phyloP scores from a whole-genome alignment of 495 filamentous ascomycete species.

The Penicillium dipodomyicola region DNA sequence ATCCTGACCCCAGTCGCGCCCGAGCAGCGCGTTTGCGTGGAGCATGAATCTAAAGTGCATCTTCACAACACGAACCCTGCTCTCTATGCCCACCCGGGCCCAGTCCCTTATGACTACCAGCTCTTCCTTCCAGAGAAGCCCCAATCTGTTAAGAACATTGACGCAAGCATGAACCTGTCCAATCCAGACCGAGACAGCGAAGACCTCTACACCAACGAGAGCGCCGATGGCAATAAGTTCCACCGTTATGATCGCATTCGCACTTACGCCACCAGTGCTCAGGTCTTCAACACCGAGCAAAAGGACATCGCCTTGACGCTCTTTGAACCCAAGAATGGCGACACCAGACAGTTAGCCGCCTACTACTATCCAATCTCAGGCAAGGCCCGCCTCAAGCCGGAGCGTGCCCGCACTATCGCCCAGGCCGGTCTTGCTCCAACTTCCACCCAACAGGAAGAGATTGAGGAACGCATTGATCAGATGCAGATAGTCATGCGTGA shows the following conservation, averaged over 20 bases:
- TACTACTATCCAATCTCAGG: conserved; percentile 90
- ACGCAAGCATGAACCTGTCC: conserved; percentile 67
- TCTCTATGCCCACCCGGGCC: conserved; percentile 56
- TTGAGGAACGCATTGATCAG: conserved; percentile 51
- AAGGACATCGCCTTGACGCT: conserved; percentile 60
- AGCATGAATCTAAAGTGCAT: conserved; percentile 51
- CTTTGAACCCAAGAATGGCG: conserved; percentile 55
- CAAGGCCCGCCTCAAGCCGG: conserved; percentile 59
- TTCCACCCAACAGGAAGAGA: conserved; percentile 27
- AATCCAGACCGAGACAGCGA: conserved; percentile 68
- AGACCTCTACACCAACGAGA: conserved; percentile 60
- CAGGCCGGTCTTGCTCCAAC: conserved; percentile 45
- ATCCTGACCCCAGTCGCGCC: conserved; percentile 67
- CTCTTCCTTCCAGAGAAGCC: conserved; percentile 67
- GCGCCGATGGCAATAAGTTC: conserved; percentile 42
- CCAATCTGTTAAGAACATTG: conserved; percentile 59
- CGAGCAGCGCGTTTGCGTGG: conserved; percentile 44
- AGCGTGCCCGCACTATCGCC: conserved; percentile 51
- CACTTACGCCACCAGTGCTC: conserved; percentile 76
- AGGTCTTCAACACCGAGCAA: conserved; percentile 56
- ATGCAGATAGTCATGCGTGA: conserved; percentile 55
- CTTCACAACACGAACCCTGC: conserved; percentile 62
- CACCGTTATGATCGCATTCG: conserved; percentile 78
- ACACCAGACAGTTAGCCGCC: conserved; percentile 62
- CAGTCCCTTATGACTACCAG: conserved; percentile 71